These are phyloP conservation scores for Suhomyces emberorum DNA, from an alignment of 805 yeast genomes.

Conservation along the genomic window DNA sequence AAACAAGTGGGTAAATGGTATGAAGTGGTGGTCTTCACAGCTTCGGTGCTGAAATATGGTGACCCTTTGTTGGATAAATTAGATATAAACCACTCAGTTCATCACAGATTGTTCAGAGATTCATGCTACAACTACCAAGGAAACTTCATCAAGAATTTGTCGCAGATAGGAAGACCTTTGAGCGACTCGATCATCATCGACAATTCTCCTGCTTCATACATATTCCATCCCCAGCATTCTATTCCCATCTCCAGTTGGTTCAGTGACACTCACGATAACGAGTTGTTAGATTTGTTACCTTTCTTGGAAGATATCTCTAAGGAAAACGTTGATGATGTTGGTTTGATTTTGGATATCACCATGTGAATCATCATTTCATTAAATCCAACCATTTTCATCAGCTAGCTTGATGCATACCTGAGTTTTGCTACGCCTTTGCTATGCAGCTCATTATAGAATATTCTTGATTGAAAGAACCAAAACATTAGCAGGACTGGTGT, in stretches of 20 bases:
- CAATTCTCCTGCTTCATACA: slow-evolving; percentile 97
- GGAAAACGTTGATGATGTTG: slow-evolving; percentile 75
- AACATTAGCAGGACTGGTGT: slow-evolving; percentile 8
- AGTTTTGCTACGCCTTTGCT: neutral
- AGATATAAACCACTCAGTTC: slow-evolving; percentile 71
- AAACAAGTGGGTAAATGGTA: slow-evolving; percentile 76
- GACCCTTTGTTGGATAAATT: slow-evolving; percentile 90
- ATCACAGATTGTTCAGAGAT: slow-evolving; percentile 91
- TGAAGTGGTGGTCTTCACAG: slow-evolving; percentile 97
- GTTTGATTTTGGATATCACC: slow-evolving; percentile 78
- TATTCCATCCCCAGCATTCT: slow-evolving; percentile 97
- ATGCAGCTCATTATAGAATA: neutral
- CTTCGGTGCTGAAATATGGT: slow-evolving; percentile 92
- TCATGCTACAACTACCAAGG: slow-evolving; percentile 93
- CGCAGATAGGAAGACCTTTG: slow-evolving; percentile 92
- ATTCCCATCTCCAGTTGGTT: slow-evolving; percentile 98
- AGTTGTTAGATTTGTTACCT: slow-evolving; percentile 86
- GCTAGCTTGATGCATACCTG: too few species aligned
- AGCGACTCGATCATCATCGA: slow-evolving; percentile 85
- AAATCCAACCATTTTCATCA: too few species aligned
- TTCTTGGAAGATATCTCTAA: slow-evolving; percentile 80
- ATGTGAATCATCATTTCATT: too few species aligned
- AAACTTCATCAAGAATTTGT: slow-evolving; percentile 87
- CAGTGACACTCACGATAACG: slow-evolving; percentile 96
- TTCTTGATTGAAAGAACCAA: slow-evolving; percentile 1